Conservation (phyloP, 2,329 filamentous ascomycete species). For the Davidsoniella australis region DNA sequence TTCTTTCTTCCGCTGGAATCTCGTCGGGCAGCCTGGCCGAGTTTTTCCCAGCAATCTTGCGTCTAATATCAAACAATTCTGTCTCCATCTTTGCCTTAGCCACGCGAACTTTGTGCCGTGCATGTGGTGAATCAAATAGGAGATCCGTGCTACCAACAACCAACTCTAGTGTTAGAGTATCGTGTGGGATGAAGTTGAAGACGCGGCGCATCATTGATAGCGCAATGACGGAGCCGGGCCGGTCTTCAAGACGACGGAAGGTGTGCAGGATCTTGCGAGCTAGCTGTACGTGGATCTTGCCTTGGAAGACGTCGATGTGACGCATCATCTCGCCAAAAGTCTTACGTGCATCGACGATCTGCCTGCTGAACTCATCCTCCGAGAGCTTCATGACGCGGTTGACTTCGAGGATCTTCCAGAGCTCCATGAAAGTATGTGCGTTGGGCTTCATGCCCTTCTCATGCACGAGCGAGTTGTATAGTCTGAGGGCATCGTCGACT, state of each 20-base stretch:
- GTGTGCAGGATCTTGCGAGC: slow-evolving; percentile 33
- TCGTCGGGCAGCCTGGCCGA: slow-evolving; percentile 15
- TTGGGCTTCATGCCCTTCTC: slow-evolving; percentile 39
- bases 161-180: slow-evolving; percentile 30
- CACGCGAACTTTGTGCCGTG: slow-evolving; percentile 25
- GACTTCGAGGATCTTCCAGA: slow-evolving; percentile 43
- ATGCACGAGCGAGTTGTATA: slow-evolving; percentile 37
- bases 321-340: slow-evolving; percentile 34
- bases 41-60: slow-evolving; percentile 16
- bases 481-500: slow-evolving; percentile 32
- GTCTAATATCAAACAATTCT: slow-evolving; percentile 14
- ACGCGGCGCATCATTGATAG: slow-evolving; percentile 26
- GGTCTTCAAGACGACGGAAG: slow-evolving; percentile 29
- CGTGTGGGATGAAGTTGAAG: slow-evolving; percentile 28
- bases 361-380: slow-evolving; percentile 17
- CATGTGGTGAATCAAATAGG: slow-evolving; percentile 24
- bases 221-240: slow-evolving; percentile 28
- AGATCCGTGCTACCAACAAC: slow-evolving; percentile 28
- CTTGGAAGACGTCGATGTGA: slow-evolving; percentile 27
- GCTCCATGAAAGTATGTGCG: slow-evolving; percentile 48
- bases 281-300: slow-evolving; percentile 26
- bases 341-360: slow-evolving; percentile 22
- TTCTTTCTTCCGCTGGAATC: slow-evolving; percentile 22
- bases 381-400: slow-evolving; percentile 28
- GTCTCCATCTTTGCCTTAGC: slow-evolving; percentile 28